Percentiles rank a stretch among this genome's conserved stretches.
phyloP scores from a whole-genome alignment of 768 basidiomycete genomes.

The Hygrophorus pudorinus region DNA sequence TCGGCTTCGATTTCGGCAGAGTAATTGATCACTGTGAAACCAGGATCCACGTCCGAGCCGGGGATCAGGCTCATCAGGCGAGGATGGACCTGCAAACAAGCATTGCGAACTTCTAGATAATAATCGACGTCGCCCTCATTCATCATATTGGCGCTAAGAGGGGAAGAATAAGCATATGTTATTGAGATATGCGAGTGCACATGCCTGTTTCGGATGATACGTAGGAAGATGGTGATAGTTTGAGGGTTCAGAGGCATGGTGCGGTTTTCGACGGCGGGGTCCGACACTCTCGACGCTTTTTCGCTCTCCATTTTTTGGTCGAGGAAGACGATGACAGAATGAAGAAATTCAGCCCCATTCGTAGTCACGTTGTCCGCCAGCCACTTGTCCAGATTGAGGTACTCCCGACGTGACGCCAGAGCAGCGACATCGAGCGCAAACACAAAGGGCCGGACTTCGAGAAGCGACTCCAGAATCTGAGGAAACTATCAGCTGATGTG shows the following conservation, averaged over 20 bases:
- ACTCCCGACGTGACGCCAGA: conserved; percentile 85
- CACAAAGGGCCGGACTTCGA: conserved; percentile 80
- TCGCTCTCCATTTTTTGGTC: conserved; percentile 92
- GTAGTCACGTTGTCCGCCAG: conserved; percentile 75
- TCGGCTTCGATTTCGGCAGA: conserved; percentile 83
- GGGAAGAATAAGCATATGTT: conserved; percentile 5
- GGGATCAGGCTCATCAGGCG: conserved; percentile 92
- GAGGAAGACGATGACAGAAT: conserved; percentile 79
- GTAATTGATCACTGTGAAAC: conserved; percentile 83
- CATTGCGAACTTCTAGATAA: conserved; percentile 85
- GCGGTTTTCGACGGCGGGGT: conserved; percentile 64
- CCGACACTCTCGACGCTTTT: conserved; percentile 64
- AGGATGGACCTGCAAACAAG: conserved; percentile 90
- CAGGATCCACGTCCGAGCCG: conserved; percentile 80
- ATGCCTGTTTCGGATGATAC: conserved; percentile 77
- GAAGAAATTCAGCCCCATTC: conserved; percentile 81
- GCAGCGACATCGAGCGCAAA: conserved; percentile 94
- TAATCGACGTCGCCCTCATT: conserved; percentile 71
- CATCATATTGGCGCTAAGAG: conserved; percentile 58
- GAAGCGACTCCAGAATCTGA: conserved; percentile 85
- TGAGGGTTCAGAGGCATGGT: conserved; percentile 84
- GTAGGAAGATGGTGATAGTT: conserved; percentile 87
- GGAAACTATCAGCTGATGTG: conserved; percentile 2
- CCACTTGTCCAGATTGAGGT: conserved; percentile 96
- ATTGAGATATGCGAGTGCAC: conserved; percentile 16